phyloP scores from a whole-genome alignment of 2,329 filamentous ascomycete genomes.

The Verticillium tricorpus region DNA sequence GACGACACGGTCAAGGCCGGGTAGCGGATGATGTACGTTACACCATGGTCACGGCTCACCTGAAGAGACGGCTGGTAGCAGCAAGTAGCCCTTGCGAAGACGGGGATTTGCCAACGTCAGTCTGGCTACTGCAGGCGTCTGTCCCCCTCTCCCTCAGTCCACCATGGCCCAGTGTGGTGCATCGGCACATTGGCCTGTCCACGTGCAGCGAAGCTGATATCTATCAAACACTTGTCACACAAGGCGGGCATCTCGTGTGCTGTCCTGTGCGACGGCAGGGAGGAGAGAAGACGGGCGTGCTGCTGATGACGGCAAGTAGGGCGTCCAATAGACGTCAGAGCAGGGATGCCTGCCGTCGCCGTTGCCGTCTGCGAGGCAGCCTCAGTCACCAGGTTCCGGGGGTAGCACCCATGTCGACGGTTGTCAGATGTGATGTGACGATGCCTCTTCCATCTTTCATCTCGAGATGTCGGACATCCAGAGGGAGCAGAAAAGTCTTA shows the following conservation, averaged over 20 bases:
- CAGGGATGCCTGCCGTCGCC: background rate
- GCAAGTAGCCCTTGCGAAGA: background rate
- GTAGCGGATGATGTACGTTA: background rate
- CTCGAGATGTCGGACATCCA: too few relatives aligned
- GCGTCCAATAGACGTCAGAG: conserved; percentile 5
- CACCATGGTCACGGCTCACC: background rate
- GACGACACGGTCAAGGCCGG: background rate
- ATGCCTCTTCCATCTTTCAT: too few relatives aligned
- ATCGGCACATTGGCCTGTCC: background rate
- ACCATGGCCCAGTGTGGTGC: background rate
- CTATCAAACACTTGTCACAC: background rate
- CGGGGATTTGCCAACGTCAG: background rate
- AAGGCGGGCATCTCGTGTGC: background rate
- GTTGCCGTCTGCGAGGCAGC: too few relatives aligned
- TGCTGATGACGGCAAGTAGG: background rate
- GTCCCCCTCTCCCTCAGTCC: background rate
- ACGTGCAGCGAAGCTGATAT: background rate
- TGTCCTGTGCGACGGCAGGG: background rate
- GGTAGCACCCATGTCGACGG: too few relatives aligned
- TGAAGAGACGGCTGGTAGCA: background rate
- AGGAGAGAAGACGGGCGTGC: background rate
- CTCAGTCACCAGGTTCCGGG: too few relatives aligned
- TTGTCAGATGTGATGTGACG: too few relatives aligned
- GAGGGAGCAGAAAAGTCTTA: background rate
- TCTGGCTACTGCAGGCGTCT: background rate